A percentile compares a stretch with the other conserved stretches of the same genome.
phyloP scores from a whole-genome alignment of 345 rosid genomes.

The Litchi chinensis region DNA sequence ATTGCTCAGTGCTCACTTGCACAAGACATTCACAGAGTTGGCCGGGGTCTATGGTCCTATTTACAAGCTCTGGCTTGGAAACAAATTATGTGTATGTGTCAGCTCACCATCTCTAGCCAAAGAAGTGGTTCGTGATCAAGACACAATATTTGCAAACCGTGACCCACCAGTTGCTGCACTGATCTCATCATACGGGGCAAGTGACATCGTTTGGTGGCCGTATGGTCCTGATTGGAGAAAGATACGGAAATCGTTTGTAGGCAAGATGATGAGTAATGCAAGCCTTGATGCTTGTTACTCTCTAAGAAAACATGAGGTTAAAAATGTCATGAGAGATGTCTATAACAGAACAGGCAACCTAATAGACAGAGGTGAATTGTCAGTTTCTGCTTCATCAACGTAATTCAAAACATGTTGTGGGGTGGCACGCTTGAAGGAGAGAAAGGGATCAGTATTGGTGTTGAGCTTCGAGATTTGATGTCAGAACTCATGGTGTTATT shows the following conservation, averaged over 20 bases:
- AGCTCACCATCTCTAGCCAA: constrained; percentile 37
- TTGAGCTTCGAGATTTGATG: constrained; percentile 25
- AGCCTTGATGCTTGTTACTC: constrained; percentile 36
- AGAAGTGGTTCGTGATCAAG: constrained; percentile 45
- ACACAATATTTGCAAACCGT: constrained; percentile 35
- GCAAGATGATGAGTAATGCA: constrained; percentile 39
- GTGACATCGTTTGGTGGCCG: constrained; percentile 30
- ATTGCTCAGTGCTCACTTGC: constrained; percentile 37
- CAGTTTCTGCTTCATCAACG: constrained; percentile 21
- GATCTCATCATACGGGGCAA: constrained; percentile 25
- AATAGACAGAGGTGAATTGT: constrained; percentile 35
- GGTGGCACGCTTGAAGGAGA: constrained; percentile 34
- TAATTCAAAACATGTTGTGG: constrained; percentile 39
- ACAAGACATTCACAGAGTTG: constrained; percentile 33
- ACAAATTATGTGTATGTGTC: constrained; percentile 31
- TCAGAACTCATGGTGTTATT: constrained; percentile 27
- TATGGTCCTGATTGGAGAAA: constrained; percentile 34
- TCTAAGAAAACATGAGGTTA: constrained; percentile 32
- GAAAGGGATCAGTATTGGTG: neutral
- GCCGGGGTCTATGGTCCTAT: constrained; percentile 37
- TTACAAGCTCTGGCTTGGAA: constrained; percentile 43
- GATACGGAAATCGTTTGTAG: constrained; percentile 35
- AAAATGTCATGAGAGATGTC: constrained; percentile 22
- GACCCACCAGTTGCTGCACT: constrained; percentile 29
- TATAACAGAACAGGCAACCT: constrained; percentile 20